Base-by-base conservation (phyloP, 805 yeast genomes). In the Zygosaccharomyces bailii region DNA sequence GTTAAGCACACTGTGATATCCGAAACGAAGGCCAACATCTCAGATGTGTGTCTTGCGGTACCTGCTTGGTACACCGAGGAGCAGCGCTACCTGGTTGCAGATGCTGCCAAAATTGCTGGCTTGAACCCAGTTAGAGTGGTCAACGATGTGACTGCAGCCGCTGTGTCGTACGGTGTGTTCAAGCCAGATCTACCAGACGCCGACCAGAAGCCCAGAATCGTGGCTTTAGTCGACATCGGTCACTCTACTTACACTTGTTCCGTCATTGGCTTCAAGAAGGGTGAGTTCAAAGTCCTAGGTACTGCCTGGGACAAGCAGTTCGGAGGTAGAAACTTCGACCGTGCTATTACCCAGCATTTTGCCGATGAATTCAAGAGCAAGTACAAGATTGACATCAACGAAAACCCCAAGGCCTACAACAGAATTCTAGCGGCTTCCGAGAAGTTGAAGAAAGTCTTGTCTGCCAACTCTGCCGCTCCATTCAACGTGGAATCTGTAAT, bases 101-200 rank as follows among this genome's bases (percentile, higher is more conserved):
- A 93, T 67, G 96, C 99, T 46, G 91, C 96, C 63, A 79, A 77
- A 66, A 86, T 93, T 67, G 98, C 99, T 48, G 96, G 96, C 53
- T 78, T 93, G 65, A 93, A 93, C 82, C 98, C 99, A 49, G 97
- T 93, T 49, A 86, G 99, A 79, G 82, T 93, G 53, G 96, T 93
- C 59, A 93, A 93, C 70, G 99, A 93, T 69, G 84, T 86, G 55
- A 90, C 98, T 46, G 98, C 99, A 50, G 99, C 99, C 50, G 98
- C 97, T 61, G 96, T 93, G 54, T 95, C 97, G 59, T 95, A 93
- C 75, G 99, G 99, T 76, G 96, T 93, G 50, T 93, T 93, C 84
- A 90, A 93, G 80, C 79, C 86, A 55, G 97, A 91, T 65, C 78
- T 93, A 61, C 96, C 98, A 61, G 98, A 89, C 70, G 63, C 56